These are phyloP conservation scores for Lentinula guzmanii DNA, from an alignment of 768 basidiomycete genomes.

Conservation along the genomic window DNA sequence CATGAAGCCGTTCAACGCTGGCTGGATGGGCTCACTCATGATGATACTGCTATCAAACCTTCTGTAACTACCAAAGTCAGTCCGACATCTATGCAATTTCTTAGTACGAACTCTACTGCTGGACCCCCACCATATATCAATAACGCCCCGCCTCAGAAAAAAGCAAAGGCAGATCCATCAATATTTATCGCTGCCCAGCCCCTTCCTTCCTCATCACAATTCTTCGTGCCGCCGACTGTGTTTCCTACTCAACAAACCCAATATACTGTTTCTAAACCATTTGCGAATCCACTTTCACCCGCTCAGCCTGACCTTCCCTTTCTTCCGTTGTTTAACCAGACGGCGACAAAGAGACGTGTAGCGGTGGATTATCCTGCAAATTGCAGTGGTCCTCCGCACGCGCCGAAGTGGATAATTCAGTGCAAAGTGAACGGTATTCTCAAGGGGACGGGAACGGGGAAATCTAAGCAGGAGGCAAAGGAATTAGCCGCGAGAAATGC, in stretches of 20 bases:
- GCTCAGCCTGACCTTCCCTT: conserved; percentile 62
- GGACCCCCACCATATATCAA: conserved; percentile 10
- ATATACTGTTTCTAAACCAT: conserved; percentile 10
- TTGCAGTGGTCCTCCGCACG: conserved; percentile 62
- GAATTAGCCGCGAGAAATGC: conserved; percentile 72
- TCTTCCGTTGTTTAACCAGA: conserved; percentile 71
- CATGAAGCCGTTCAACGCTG: conserved; percentile 46
- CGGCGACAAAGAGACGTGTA: conserved; percentile 59
- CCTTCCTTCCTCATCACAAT: conserved; percentile 13
- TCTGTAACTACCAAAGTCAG: neutral
- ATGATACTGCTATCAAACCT: conserved; percentile 8
- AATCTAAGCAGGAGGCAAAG: conserved; percentile 71
- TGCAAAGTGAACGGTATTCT: conserved; percentile 60
- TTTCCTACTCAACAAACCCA: conserved; percentile 19
- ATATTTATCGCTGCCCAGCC: conserved; percentile 30
- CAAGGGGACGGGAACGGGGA: conserved; percentile 60
- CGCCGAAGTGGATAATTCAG: conserved; percentile 58
- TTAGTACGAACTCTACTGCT: conserved; percentile 3
- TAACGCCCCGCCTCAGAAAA: conserved; percentile 27
- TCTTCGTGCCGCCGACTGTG: conserved; percentile 4
- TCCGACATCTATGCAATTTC: neutral
- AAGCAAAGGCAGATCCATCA: conserved; percentile 26
- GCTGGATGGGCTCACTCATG: conserved; percentile 39
- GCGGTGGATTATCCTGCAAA: conserved; percentile 53
- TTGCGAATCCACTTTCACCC: conserved; percentile 54